Evolutionary conservation across 75 land plant species (phyloP), one percentile per base, ranked within the genome.

Genomic region (Picea sitchensis): DNA sequence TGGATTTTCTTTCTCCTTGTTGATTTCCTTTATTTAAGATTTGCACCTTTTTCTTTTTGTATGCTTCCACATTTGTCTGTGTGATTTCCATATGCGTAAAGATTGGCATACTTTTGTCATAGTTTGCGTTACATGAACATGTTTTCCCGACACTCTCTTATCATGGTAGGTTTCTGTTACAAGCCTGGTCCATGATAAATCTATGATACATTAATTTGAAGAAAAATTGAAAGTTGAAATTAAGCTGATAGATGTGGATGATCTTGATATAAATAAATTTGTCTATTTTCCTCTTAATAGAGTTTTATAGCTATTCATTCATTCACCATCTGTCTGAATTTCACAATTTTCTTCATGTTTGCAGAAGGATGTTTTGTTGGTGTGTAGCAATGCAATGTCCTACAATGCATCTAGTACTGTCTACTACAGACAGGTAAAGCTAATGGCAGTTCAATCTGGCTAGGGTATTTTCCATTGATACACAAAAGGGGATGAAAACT

Each of bases 331-430:
- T 20, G 4, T 20, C 26, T 71, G 36, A 76, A 26, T 51, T 58
- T 51, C 9, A 64, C 1, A 54, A 14, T 58, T 54, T 30, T 76
- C n/a, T 44, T 73, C 44, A 32, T 72, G n/a, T 59, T 61, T 65
- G 58, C 95, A 98, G 99, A 89, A 84, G 56, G 99, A 98, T 85
- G 88, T 98, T 36, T 85, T 86, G 76, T 80, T 93, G 47, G 88
- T 98, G 14, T 90, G 95, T 80, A 90, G 93, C 69, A 98, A 98
- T 81, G 98, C 99, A 58, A 98, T 98, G 99, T 83, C 84, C 32
- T 98, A 95, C 76, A 98, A 98, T 92, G 85, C 92, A 15, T 88
- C 94, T 12, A 91, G 90, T 59, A 98, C 99, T 18, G 83, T 98
- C 32, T 98, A 93, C 78, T 88, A 87, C 79, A 87, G 94, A 65